These are phyloP conservation scores for Xylariaceae sp. DNA, from an alignment of 2,329 filamentous ascomycete genomes.

Conservation along the genomic window DNA sequence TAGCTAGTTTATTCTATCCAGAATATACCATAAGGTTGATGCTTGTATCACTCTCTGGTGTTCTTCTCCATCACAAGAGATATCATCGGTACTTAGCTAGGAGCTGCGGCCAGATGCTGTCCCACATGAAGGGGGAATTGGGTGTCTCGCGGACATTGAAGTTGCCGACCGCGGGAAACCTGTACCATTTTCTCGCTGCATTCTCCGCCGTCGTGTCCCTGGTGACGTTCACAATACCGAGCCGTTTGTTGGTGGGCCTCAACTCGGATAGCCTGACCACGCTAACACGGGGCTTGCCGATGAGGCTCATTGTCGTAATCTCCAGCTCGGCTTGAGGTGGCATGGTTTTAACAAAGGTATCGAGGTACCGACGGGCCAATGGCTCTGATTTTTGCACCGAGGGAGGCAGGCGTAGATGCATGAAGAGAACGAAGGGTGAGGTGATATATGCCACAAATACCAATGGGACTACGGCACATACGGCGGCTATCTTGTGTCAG, in stretches of 20 bases:
- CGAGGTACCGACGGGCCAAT: slow-evolving; percentile 49
- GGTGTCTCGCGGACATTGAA: slow-evolving; percentile 32
- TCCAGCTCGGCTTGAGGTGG: slow-evolving; percentile 44
- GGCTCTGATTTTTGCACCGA: slow-evolving; percentile 58
- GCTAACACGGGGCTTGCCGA: slow-evolving; percentile 47
- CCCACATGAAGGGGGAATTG: slow-evolving; percentile 36
- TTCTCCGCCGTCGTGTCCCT: slow-evolving; percentile 31
- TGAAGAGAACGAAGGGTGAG: slow-evolving; percentile 65
- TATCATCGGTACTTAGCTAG: background rate
- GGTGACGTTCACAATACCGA: slow-evolving; percentile 38
- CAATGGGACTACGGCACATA: slow-evolving; percentile 60
- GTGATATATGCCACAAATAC: slow-evolving; percentile 59
- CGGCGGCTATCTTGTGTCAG: slow-evolving; percentile 40
- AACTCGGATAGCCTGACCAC: slow-evolving; percentile 34
- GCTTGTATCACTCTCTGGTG: too few relatives aligned
- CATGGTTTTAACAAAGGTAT: slow-evolving; percentile 39
- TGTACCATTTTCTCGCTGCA: slow-evolving; percentile 34
- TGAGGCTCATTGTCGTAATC: slow-evolving; percentile 51
- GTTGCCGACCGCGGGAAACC: slow-evolving; percentile 33
- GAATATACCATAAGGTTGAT: too few relatives aligned
- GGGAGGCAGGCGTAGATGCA: slow-evolving; percentile 63
- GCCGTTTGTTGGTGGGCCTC: slow-evolving; percentile 26
- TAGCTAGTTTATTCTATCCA: too few relatives aligned
- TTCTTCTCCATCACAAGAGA: too few relatives aligned
- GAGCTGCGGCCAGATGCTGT: slow-evolving; percentile 21